A percentile compares a stretch with the other conserved stretches of the same genome.
Conservation (phyloP, 768 basidiomycete species). For the Gautieria morchelliformis region DNA sequence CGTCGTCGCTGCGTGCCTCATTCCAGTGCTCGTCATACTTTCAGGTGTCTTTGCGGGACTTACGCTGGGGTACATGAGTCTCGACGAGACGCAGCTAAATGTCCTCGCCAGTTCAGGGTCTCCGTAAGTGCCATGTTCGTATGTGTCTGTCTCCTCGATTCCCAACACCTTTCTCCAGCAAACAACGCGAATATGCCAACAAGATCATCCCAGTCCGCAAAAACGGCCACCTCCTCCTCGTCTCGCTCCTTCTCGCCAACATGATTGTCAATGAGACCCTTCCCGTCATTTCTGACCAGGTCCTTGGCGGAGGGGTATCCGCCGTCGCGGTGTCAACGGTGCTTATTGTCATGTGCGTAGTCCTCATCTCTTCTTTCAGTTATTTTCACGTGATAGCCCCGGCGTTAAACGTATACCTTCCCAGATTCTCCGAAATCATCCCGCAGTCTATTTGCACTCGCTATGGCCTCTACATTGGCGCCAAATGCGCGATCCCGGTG, state of each 20-base stretch:
- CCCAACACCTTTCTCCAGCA: slow-evolving; percentile 28
- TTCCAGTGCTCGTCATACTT: slow-evolving; percentile 72
- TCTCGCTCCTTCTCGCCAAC: slow-evolving; percentile 76
- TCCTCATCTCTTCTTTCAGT: not conserved
- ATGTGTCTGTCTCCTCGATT: not conserved
- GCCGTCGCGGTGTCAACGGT: slow-evolving; percentile 78
- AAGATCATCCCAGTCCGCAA: slow-evolving; percentile 81
- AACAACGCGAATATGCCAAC: slow-evolving; percentile 71
- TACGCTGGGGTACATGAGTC: slow-evolving; percentile 86
- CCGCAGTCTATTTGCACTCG: slow-evolving; percentile 90
- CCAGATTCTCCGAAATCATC: slow-evolving; percentile 83
- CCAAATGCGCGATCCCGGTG: slow-evolving; percentile 72
- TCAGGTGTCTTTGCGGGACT: slow-evolving; percentile 88
- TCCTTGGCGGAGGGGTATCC: slow-evolving; percentile 70
- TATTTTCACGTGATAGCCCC: not conserved
- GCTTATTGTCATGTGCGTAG: slow-evolving; percentile 73
- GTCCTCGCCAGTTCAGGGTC: slow-evolving; percentile 81
- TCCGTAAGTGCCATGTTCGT: slow-evolving; percentile 38
- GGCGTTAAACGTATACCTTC: not conserved
- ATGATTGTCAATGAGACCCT: slow-evolving; percentile 90
- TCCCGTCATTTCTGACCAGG: slow-evolving; percentile 71
- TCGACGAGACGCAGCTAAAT: slow-evolving; percentile 87
- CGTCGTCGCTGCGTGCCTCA: slow-evolving; percentile 45
- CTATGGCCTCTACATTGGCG: slow-evolving; percentile 81
- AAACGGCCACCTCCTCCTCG: slow-evolving; percentile 75